Evolutionary conservation across 306 rosid species (phyloP), one percentile per base, ranked within the genome.

Genomic region (cucumber (Cucumis sativus)): DNA sequence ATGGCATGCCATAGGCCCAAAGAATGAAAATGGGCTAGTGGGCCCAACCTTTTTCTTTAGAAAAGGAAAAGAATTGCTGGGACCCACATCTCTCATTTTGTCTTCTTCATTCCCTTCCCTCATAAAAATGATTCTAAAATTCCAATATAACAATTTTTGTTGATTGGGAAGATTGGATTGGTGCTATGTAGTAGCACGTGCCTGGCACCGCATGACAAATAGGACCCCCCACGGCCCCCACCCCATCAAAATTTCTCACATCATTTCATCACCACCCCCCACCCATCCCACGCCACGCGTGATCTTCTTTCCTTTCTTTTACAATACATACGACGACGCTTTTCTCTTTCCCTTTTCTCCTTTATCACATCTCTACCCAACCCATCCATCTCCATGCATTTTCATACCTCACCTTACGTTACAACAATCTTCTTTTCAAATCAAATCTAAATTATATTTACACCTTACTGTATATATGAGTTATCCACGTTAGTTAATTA

Each of bases 231-330:
- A 23, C 25, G 25, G 25, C 25, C 25, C 25, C 25, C 25, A 23
- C 25, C 25, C 25, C 25, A 23, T 23, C 10, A 43, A 43, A 68
- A 37, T 68, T 43, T 13, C 11, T 68, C 56, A 52, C 35, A 68
- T 68, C 55, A 68, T 68, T 41, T n/a, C 33, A 30, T 5, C 17
- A 1, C 55, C 37, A 33, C 80, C 54, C 54, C 54, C 54, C 37
- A 33, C 80, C 54, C 17, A 15, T 11, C 82, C 83, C 87, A 71
- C 82, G 62, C 49, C 79, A 78, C 76, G 89, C 86, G 84, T 79
- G 83, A 81, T 82, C 73, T 74, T 77, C 82, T 83, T 86, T 72
- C 85, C 78, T 72, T n/a, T 79, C 28, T 82, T 64, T 58, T 61
- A 2, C 28, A 60, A 69, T 0, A 6, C 14, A 69, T 0, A 6